Conservation (phyloP, 148 eudicot species). For the Vaccinium vitisidaea region DNA sequence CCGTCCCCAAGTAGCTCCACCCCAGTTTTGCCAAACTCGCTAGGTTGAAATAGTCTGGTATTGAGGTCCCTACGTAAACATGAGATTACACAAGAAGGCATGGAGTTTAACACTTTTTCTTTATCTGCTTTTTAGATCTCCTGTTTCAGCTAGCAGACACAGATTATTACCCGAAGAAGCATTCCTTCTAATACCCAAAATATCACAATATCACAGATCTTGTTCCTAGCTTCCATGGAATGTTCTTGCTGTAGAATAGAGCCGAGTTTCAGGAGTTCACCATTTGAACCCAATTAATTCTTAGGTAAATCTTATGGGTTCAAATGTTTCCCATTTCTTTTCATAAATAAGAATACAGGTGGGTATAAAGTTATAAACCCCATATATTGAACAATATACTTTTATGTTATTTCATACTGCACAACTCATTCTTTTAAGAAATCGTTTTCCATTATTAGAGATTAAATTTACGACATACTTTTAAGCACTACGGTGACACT, state of each 20-base stretch:
- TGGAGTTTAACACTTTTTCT: not conserved
- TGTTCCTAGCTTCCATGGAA: not conserved
- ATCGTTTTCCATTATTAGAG: not conserved
- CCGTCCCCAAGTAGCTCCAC: not conserved
- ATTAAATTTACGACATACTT: not conserved
- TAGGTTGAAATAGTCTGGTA: not conserved
- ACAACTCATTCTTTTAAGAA: not conserved
- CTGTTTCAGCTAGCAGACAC: not conserved
- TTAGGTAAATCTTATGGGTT: not conserved
- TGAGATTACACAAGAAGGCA: not conserved
- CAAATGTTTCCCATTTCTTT: not conserved
- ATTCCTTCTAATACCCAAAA: not conserved
- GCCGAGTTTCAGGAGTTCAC: not conserved
- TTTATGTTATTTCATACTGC: not conserved
- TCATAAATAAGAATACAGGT: not conserved
- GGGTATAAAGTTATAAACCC: not conserved
- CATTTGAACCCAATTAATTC: not conserved
- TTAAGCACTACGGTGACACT: not conserved
- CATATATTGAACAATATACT: not conserved
- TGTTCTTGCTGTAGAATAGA: not conserved
- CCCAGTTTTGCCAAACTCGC: not conserved
- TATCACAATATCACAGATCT: not conserved
- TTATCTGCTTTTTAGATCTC: not conserved
- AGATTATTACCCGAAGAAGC: not conserved
- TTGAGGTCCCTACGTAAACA: not conserved